Conservation (phyloP, 257 asterid species). For the Verbascum thapsus region DNA sequence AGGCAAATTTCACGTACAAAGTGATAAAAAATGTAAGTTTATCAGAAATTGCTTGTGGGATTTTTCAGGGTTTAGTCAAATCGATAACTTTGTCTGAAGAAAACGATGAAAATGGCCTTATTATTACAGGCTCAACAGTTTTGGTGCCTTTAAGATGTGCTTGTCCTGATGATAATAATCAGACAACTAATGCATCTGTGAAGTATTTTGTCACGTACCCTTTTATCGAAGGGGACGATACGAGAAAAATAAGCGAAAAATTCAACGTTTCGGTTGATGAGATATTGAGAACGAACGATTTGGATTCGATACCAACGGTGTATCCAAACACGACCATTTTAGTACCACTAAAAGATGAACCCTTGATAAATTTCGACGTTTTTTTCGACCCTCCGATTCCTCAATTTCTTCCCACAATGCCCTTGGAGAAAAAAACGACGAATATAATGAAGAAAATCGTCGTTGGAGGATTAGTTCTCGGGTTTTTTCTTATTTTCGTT, state of each 20-base stretch:
- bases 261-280: slow-evolving; percentile 53
- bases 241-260: slow-evolving; percentile 38
- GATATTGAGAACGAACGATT: slow-evolving; percentile 46
- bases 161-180: slow-evolving; percentile 49
- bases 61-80: slow-evolving; percentile 63
- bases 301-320: slow-evolving; percentile 51
- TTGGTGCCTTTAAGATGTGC: slow-evolving; percentile 67
- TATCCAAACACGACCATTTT: slow-evolving; percentile 62
- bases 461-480: slow-evolving; percentile 46
- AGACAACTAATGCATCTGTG: slow-evolving; percentile 16
- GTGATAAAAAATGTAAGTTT: slow-evolving; percentile 23
- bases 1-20: slow-evolving; percentile 37
- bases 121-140: slow-evolving; percentile 39
- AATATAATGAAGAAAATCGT: slow-evolving; percentile 38
- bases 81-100: slow-evolving; percentile 39
- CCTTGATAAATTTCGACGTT: slow-evolving; percentile 44
- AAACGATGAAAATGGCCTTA: slow-evolving; percentile 12
- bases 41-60: slow-evolving; percentile 45
- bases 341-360: slow-evolving; percentile 55
- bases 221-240: slow-evolving; percentile 44
- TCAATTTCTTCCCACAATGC: slow-evolving; percentile 54
- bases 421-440: slow-evolving; percentile 21
- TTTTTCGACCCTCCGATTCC: slow-evolving; percentile 57
- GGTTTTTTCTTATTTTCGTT: slow-evolving; percentile 40
- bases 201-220: slow-evolving; percentile 66